phyloP scores from a whole-genome alignment of 1,284 basidiomycete genomes.

The Ceraceosorus bombacis region DNA sequence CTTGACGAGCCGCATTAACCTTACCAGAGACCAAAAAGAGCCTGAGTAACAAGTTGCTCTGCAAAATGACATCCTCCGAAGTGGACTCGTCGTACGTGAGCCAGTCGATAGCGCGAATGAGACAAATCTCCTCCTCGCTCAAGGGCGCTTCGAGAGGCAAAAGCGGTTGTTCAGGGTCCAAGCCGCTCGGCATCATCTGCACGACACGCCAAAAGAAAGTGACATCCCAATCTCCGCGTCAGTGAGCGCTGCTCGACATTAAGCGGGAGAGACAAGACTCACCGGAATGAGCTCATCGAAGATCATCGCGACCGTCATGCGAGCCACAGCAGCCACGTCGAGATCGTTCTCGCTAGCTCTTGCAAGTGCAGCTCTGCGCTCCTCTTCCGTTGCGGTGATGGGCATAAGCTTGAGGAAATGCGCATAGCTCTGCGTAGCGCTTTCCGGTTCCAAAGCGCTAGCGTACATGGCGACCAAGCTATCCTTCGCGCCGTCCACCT shows the following conservation, averaged over 20 bases:
- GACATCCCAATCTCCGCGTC: neutral
- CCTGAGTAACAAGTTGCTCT: conserved; percentile 37
- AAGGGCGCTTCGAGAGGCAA: conserved; percentile 11
- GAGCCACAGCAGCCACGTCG: conserved; percentile 71
- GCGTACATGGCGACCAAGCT: conserved; percentile 89
- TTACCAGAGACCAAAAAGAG: conserved; percentile 36
- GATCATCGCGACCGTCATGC: conserved; percentile 65
- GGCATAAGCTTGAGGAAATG: conserved; percentile 73
- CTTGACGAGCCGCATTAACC: conserved; percentile 36
- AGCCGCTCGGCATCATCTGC: neutral
- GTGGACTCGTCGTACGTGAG: conserved; percentile 61
- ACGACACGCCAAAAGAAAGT: neutral
- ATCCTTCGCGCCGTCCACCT: conserved; percentile 60
- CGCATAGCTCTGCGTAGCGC: conserved; percentile 85
- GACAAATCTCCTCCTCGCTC: conserved; percentile 48
- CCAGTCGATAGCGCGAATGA: conserved; percentile 89
- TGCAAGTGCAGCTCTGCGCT: conserved; percentile 66
- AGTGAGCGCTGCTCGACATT: neutral
- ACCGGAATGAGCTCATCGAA: conserved; percentile 56
- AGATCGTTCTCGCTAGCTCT: conserved; percentile 76
- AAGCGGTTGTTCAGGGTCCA: neutral
- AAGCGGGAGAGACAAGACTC: neutral
- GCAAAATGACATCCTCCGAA: conserved; percentile 38
- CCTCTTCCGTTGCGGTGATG: conserved; percentile 60
- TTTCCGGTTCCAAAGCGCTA: conserved; percentile 72